Evolutionary conservation across 192 early-diverging fungal species (phyloP), one percentile per base, ranked within the genome.

Genomic region (Backusella psychrophila): DNA sequence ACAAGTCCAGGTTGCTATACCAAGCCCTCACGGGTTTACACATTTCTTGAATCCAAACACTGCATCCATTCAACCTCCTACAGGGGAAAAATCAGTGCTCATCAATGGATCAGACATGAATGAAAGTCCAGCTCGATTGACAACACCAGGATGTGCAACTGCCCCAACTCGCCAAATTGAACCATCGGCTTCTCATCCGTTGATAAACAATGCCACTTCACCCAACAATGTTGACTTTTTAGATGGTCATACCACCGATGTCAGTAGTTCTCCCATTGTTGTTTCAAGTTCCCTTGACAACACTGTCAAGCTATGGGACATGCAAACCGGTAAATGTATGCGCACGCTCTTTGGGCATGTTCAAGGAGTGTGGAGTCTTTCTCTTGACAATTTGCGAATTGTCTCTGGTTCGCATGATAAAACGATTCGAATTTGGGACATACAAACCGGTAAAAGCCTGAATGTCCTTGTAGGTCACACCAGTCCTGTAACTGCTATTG

Each of bases 281-380:
- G 89, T 98, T 35, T 94, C 94, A 7, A 95, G 95, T 15, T 90
- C 91, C n/a, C 81, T 94, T 9, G 98, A 98, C 72, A 90, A 91
- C 71, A 95, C 90, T 0, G 87, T 99, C 75, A 94, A 93, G 44
- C 88, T 99, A 19, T 99, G 96, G 96, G 91, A 95, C 77, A 85
- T 94, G n/a, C 87, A 90, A 67, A 90, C 89, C 6, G 96, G 95
- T 19, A 79, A 92, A 71, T 93, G 89, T 34, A 72, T 94, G 12
- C 87, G 87, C 63, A 93, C 92, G 1, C 78, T 96, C 26, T 94
- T 93, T 87, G 94, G 93, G 1, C 94, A 95, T 75, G 85, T 89
- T 12, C 93, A 95, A 72, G 94, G 93, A 26, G 90, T 95, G 4
- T 93, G 91, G 92, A 88, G 90, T 0, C 80, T 95, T 31, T 88